Percentiles rank a stretch among this genome's conserved stretches.
These are phyloP conservation scores for Calonectria hawksworthii DNA, from an alignment of 2,329 filamentous ascomycete species.

Conservation along the genomic window DNA sequence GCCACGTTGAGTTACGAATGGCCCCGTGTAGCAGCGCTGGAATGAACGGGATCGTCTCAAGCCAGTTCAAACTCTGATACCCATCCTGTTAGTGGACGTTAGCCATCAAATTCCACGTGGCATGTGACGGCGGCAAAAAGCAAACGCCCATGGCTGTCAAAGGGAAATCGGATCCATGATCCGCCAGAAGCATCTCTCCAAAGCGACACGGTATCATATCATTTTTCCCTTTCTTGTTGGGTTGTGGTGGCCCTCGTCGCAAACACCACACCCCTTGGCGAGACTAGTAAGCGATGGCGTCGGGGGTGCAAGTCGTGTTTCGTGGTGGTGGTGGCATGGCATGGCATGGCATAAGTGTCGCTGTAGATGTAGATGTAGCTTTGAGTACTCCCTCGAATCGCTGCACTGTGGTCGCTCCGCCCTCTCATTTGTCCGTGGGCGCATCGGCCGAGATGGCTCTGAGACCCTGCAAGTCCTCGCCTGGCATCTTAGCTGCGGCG, in stretches of 20 bases:
- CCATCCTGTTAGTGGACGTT: constrained; percentile 27
- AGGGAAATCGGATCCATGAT: constrained; percentile 23
- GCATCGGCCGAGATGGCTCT: constrained; percentile 37
- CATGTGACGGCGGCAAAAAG: constrained; percentile 38
- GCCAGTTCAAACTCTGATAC: constrained; percentile 29
- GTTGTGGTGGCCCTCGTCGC: constrained; percentile 19
- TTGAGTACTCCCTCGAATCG: constrained; percentile 38
- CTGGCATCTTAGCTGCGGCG: constrained; percentile 9
- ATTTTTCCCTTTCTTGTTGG: constrained; percentile 2
- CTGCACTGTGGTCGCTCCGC: constrained; percentile 42
- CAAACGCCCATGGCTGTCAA: constrained; percentile 26
- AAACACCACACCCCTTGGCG: constrained; percentile 24
- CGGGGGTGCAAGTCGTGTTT: constrained; percentile 14
- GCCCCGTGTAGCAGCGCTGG: constrained; percentile 3
- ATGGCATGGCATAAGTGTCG: constrained; percentile 18
- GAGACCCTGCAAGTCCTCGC: constrained; percentile 15
- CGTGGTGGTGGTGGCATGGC: constrained; percentile 12
- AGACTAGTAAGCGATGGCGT: constrained; percentile 43
- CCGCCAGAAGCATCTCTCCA: neutral
- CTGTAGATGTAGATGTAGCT: constrained; percentile 34
- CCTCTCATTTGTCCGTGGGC: constrained; percentile 41
- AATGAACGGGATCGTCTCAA: constrained; percentile 29
- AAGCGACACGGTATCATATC: neutral
- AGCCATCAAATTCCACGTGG: constrained; percentile 43
- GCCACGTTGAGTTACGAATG: constrained; percentile 21